phyloP scores from a whole-genome alignment of 192 early-diverging fungal genomes.

The Entophlyctis luteolus region DNA sequence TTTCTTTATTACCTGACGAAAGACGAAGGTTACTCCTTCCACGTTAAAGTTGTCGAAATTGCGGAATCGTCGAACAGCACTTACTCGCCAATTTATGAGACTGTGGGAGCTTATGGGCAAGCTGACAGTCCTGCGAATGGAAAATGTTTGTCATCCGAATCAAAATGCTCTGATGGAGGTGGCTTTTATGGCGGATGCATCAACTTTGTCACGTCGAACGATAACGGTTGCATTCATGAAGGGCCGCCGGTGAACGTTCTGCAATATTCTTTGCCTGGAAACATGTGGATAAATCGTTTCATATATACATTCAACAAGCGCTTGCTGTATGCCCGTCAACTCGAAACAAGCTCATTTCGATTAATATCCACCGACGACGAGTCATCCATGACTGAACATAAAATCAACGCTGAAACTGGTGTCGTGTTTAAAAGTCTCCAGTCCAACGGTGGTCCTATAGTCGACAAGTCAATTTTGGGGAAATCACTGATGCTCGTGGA shows the following conservation, averaged over 20 bases:
- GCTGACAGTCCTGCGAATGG: background rate
- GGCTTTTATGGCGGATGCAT: background rate
- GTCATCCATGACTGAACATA: too few species aligned
- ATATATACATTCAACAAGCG: background rate
- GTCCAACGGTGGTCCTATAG: too few species aligned
- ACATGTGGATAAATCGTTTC: conserved; percentile 7
- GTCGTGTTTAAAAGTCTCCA: too few species aligned
- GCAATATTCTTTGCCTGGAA: background rate
- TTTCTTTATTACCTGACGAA: background rate
- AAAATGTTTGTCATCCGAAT: background rate
- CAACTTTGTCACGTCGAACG: background rate
- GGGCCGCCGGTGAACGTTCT: background rate
- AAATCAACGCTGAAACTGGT: too few species aligned
- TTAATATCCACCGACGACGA: background rate
- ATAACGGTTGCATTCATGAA: background rate
- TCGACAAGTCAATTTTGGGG: background rate
- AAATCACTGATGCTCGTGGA: background rate
- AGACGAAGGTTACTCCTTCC: conserved; percentile 3
- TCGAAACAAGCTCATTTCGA: background rate
- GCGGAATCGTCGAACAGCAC: too few species aligned
- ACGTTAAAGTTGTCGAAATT: background rate
- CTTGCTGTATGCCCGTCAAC: background rate
- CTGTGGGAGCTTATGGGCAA: background rate
- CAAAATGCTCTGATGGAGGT: background rate
- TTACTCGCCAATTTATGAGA: background rate